A percentile compares a stretch with the other conserved stretches of the same genome.
phyloP scores from a whole-genome alignment of 1,284 basidiomycete genomes.

The Amylostereum chailletii region DNA sequence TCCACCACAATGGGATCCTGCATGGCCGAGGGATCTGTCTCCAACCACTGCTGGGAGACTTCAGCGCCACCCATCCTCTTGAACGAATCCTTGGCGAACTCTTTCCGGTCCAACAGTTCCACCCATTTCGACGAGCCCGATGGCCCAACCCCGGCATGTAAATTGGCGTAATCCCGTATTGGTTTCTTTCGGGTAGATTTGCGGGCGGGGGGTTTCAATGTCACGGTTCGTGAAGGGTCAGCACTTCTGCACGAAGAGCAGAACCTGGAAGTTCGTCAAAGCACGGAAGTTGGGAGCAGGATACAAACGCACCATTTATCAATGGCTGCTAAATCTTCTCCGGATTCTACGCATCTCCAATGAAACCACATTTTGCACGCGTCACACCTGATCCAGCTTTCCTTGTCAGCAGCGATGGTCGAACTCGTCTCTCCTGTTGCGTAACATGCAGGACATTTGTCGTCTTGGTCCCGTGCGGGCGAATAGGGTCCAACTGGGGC shows the following conservation, averaged over 20 bases:
- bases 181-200: conserved; percentile 69
- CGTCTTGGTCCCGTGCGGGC: neutral
- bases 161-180: conserved; percentile 67
- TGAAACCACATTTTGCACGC: conserved; percentile 76
- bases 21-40: conserved; percentile 60
- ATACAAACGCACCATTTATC: conserved; percentile 42
- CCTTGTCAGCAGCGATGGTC: conserved; percentile 33
- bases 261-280: conserved; percentile 40
- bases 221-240: conserved; percentile 56
- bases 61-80: conserved; percentile 57
- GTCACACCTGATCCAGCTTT: conserved; percentile 70
- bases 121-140: conserved; percentile 63
- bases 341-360: conserved; percentile 70
- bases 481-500: too few species aligned
- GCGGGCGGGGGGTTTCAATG: conserved; percentile 65
- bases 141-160: conserved; percentile 48
- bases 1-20: conserved; percentile 72
- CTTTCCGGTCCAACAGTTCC: conserved; percentile 56
- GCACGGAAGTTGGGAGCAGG: neutral
- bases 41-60: conserved; percentile 64
- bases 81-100: conserved; percentile 54
- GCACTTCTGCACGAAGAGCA: conserved; percentile 53
- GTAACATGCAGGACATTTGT: neutral
- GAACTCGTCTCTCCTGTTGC: neutral
- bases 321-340: conserved; percentile 48